phyloP scores from a whole-genome alignment of 2,329 filamentous ascomycete species.

The Amauroascus verrucosus region DNA sequence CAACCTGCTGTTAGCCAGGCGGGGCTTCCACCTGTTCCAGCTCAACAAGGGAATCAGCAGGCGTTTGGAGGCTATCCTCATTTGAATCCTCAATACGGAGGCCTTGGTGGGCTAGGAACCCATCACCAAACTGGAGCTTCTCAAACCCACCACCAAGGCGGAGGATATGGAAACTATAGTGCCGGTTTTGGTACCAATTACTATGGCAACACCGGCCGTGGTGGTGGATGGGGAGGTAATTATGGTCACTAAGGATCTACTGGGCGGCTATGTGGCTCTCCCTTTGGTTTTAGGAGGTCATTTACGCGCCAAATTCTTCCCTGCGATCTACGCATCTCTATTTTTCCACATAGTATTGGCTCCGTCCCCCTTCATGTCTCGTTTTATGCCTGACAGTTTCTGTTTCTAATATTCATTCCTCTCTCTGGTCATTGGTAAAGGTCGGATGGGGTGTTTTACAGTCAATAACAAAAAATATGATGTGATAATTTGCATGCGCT shows the following conservation, averaged over 20 bases:
- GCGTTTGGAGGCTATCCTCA: slow-evolving; percentile 49
- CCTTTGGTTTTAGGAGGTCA: not conserved
- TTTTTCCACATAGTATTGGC: too few relatives aligned
- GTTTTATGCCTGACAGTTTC: slow-evolving; percentile 1
- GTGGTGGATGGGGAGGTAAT: slow-evolving; percentile 38
- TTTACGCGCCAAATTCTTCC: not conserved
- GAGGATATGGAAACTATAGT: slow-evolving; percentile 36
- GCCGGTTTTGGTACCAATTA: slow-evolving; percentile 35
- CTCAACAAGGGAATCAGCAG: slow-evolving; percentile 42
- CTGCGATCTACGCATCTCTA: not conserved
- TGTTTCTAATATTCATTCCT: slow-evolving; percentile 1
- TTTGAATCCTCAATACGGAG: slow-evolving; percentile 43
- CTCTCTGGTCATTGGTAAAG: slow-evolving; percentile 11
- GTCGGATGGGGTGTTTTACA: slow-evolving; percentile 9
- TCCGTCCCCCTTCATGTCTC: too few relatives aligned
- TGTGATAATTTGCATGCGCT: slow-evolving; percentile 7
- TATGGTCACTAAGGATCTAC: slow-evolving; percentile 34
- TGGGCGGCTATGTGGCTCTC: not conserved
- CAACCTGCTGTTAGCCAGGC: slow-evolving; percentile 41
- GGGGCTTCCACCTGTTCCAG: slow-evolving; percentile 46
- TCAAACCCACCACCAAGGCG: slow-evolving; percentile 32
- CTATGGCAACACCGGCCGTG: slow-evolving; percentile 35
- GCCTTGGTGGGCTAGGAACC: slow-evolving; percentile 30
- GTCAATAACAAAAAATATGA: slow-evolving; percentile 12
- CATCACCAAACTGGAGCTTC: slow-evolving; percentile 34